phyloP scores from a whole-genome alignment of 768 basidiomycete genomes.

The Neoboletus brunneissimus region DNA sequence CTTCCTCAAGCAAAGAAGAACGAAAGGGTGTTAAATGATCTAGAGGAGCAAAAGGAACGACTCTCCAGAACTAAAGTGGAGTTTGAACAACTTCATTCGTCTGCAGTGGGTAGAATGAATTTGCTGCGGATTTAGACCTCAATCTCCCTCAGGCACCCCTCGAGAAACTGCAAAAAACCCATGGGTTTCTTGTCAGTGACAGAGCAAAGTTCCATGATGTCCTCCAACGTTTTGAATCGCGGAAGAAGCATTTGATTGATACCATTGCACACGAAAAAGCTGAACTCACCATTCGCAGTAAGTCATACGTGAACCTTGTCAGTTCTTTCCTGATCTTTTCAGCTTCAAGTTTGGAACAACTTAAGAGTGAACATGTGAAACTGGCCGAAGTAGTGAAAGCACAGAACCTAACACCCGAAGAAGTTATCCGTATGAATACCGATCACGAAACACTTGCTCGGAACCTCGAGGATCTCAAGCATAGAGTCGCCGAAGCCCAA shows the following conservation, averaged over 20 bases:
- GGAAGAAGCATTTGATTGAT: constrained; percentile 66
- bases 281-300: constrained; percentile 58
- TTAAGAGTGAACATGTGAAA: constrained; percentile 61
- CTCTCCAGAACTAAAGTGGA: constrained; percentile 50
- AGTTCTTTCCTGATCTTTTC: constrained; percentile 3
- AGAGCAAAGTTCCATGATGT: constrained; percentile 77
- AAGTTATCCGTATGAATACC: constrained; percentile 86
- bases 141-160: constrained; percentile 51
- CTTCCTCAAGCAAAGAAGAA: constrained; percentile 59
- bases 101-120: constrained; percentile 46
- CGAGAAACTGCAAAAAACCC: constrained; percentile 58
- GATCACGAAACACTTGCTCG: constrained; percentile 79
- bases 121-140: not conserved
- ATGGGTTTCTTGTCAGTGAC: constrained; percentile 66
- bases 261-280: constrained; percentile 66
- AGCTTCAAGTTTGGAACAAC: constrained; percentile 62
- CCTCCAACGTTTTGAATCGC: constrained; percentile 63
- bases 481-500: constrained; percentile 72
- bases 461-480: constrained; percentile 72
- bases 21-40: constrained; percentile 58
- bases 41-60: constrained; percentile 54
- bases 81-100: constrained; percentile 54
- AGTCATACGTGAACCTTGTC: constrained; percentile 9
- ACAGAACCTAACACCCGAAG: constrained; percentile 90
- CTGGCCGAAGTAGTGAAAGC: constrained; percentile 67